Percentiles rank a stretch among this genome's conserved stretches.
Conservation (phyloP, 306 rosid species). For the Medicago truncatula region DNA sequence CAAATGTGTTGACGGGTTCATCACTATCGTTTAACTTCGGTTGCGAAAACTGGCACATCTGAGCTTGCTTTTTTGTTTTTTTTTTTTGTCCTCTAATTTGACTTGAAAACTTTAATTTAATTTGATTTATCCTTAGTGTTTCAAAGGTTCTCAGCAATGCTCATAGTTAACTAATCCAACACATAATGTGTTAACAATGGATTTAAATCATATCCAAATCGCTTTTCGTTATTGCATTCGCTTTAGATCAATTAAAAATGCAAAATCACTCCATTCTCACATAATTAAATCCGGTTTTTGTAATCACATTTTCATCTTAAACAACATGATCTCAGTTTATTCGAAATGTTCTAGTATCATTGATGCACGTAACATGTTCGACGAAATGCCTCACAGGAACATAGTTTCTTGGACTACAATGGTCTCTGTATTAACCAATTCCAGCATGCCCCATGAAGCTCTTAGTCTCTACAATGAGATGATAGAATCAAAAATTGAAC, state of each 20-base stretch:
- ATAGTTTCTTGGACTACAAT: slow-evolving; percentile 78
- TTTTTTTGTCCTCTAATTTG: too few relatives aligned
- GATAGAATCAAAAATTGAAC: slow-evolving; percentile 54
- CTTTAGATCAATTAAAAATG: slow-evolving; percentile 53
- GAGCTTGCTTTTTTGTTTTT: not conserved
- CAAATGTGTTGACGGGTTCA: not conserved
- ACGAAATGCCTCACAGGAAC: slow-evolving; percentile 70
- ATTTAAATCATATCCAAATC: slow-evolving; percentile 52
- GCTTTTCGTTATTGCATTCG: slow-evolving; percentile 66
- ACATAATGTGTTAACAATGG: slow-evolving; percentile 41
- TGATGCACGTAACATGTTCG: slow-evolving; percentile 69
- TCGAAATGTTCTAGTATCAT: slow-evolving; percentile 39
- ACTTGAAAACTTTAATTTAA: too few relatives aligned
- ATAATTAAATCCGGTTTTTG: slow-evolving; percentile 58
- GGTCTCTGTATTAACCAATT: slow-evolving; percentile 67
- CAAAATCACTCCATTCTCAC: slow-evolving; percentile 67
- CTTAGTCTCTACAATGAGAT: slow-evolving; percentile 55
- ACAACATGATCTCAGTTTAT: slow-evolving; percentile 67
- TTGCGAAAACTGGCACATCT: not conserved
- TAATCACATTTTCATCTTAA: slow-evolving; percentile 59
- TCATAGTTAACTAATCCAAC: not conserved
- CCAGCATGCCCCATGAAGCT: slow-evolving; percentile 67
- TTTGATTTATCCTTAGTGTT: too few relatives aligned
- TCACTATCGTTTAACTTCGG: not conserved
- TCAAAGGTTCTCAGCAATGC: not conserved